phyloP scores from a whole-genome alignment of 2,329 filamentous ascomycete genomes.

The Ampelomyces quisqualis region DNA sequence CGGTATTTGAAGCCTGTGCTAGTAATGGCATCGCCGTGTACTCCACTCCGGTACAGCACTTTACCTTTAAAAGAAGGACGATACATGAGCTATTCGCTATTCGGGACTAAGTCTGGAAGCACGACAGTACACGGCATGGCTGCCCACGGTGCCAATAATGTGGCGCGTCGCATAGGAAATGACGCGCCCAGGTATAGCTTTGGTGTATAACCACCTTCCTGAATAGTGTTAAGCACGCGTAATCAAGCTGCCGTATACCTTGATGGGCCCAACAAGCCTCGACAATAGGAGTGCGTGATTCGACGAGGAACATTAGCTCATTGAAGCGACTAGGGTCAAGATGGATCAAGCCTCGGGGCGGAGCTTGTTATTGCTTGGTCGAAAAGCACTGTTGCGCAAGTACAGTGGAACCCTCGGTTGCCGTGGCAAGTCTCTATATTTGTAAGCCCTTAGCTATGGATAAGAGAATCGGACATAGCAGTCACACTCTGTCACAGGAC shows the following conservation, averaged over 20 bases:
- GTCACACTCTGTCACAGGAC: too few relatives aligned
- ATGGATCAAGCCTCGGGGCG: conserved; percentile 14
- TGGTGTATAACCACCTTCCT: conserved; percentile 16
- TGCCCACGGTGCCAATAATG: conserved; percentile 6
- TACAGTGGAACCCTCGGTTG: background rate
- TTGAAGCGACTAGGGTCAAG: background rate
- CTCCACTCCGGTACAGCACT: conserved; percentile 11
- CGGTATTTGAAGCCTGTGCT: conserved; percentile 21
- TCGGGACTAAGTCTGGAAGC: conserved; percentile 3
- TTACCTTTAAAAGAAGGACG: conserved; percentile 23
- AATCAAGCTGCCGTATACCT: conserved; percentile 2
- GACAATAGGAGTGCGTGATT: conserved; percentile 7
- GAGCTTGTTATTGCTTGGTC: conserved; percentile 22
- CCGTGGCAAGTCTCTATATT: background rate
- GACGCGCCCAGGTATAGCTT: conserved; percentile 8
- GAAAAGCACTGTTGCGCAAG: background rate
- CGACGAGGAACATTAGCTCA: conserved; percentile 5
- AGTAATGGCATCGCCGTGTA: conserved; percentile 14
- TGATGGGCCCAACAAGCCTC: background rate
- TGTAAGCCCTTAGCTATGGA: too few relatives aligned
- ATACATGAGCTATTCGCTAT: background rate
- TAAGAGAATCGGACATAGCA: too few relatives aligned
- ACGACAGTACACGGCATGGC: conserved; percentile 2
- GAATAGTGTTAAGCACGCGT: conserved; percentile 6
- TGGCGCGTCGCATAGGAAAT: conserved; percentile 8